Evolutionary conservation across 2,329 filamentous ascomycete species (phyloP), one percentile per base, ranked within the genome.

Genomic region (Fusarium beomiforme): DNA sequence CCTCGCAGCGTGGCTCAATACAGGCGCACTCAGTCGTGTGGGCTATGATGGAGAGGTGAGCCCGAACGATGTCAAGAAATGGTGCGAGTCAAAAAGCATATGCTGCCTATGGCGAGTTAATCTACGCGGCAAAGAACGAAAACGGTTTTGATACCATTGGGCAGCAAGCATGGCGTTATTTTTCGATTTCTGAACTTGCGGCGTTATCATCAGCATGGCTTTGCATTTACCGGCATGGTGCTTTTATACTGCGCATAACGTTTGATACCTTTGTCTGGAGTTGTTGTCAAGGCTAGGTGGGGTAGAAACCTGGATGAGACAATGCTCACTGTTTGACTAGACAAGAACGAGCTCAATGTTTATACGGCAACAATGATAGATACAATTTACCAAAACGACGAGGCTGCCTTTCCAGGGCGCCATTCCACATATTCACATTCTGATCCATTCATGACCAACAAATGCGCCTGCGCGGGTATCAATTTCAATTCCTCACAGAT

Each of bases 71-170:
- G 92, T 97, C 21, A 94, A 96, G 85, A 89, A 87, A 75, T 98
- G 95, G 95, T 98, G 95, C 77, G 93, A 97, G 81, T 90, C 89
- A 42, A 92, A 92, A 79, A 94, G 95, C 47, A 85, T 98, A 13
- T 97, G 94, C 76, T 97, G 94, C 80, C 84, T 94, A 34, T 93
- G 90, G 90, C 90, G 86, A 74, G 87, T 88, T 70, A 89, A 82
- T 62, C 42, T 83, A 36, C 80, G 80, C 1, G 88, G 88, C 10
- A 85, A 83, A 74, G 85, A 87, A 76, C 83, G 88, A 73, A 90
- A 88, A 78, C 79, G 87, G 33, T 82, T 78, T 66, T 80, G 58
- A 79, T 61, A 56, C 13, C 26, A 42, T 29, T 9, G 17, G 19
- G 47, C 55, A 49, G 42, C 59, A 41, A 74, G 68, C 67, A 62